These are phyloP conservation scores for Diaporthe ampelina DNA, from an alignment of 2,329 filamentous ascomycete genomes.

Conservation along the genomic window DNA sequence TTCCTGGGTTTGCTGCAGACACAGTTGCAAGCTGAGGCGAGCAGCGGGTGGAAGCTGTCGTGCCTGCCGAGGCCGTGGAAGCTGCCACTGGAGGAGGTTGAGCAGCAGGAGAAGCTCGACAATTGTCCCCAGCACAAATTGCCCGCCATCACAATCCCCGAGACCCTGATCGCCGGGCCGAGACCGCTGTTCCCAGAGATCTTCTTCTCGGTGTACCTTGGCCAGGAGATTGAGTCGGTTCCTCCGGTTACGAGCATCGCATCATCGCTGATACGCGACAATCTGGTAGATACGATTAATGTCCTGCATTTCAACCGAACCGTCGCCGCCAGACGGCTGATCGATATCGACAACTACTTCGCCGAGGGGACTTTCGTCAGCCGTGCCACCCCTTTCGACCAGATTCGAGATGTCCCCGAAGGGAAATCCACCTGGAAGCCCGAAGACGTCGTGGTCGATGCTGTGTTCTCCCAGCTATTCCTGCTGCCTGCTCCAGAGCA, in stretches of 20 bases:
- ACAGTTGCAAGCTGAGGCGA: constrained; percentile 84
- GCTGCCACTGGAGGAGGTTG: constrained; percentile 71
- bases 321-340: constrained; percentile 86
- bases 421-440: constrained; percentile 91
- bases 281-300: constrained; percentile 92
- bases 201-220: constrained; percentile 91
- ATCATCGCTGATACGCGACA: constrained; percentile 86
- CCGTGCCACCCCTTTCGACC: constrained; percentile 92
- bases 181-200: constrained; percentile 90
- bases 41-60: constrained; percentile 80
- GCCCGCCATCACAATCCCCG: constrained; percentile 81
- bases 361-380: constrained; percentile 91
- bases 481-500: constrained; percentile 89
- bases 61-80: constrained; percentile 78
- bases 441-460: constrained; percentile 97
- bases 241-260: constrained; percentile 82
- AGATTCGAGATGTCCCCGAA: constrained; percentile 77
- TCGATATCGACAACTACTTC: constrained; percentile 96
- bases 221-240: constrained; percentile 91
- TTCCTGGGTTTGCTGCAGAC: constrained; percentile 86
- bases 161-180: constrained; percentile 79
- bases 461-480: constrained; percentile 95
- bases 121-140: constrained; percentile 80
- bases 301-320: constrained; percentile 93
- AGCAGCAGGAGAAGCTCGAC: constrained; percentile 71